A percentile compares a stretch with the other conserved stretches of the same genome.
phyloP scores from a whole-genome alignment of 768 basidiomycete species.

The Lentinula sp. region DNA sequence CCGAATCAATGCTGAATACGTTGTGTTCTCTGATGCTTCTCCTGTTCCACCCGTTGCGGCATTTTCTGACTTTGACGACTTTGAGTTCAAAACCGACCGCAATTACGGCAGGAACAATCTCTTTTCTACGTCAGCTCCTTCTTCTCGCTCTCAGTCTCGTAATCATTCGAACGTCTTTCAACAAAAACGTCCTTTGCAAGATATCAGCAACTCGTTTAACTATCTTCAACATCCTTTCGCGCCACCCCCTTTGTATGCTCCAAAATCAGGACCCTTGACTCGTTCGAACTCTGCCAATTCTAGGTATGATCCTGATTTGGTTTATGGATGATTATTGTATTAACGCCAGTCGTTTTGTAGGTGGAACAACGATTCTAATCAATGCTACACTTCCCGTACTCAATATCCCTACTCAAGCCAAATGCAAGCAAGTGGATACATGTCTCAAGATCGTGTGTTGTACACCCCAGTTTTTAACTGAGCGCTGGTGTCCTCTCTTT shows the following conservation, averaged over 20 bases:
- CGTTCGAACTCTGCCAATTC: conserved; percentile 1
- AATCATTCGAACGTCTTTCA: neutral
- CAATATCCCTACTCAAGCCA: neutral
- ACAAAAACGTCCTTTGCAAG: conserved; percentile 7
- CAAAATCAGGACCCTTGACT: neutral
- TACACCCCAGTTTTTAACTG: neutral
- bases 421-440: neutral
- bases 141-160: conserved; percentile 3
- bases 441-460: conserved; percentile 1
- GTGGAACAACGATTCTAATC: neutral
- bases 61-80: conserved; percentile 1
- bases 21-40: conserved; percentile 5
- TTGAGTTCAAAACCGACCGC: neutral
- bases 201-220: conserved; percentile 5
- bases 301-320: neutral
- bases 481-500: neutral
- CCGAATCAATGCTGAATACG: conserved; percentile 27
- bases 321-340: neutral
- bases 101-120: neutral
- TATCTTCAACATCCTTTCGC: conserved; percentile 5
- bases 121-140: neutral
- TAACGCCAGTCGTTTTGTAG: neutral
- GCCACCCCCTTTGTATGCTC: conserved; percentile 5
- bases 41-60: neutral
- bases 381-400: neutral